Evolutionary conservation across 257 asterid species (phyloP), one percentile per base, ranked within the genome.

Genomic region (Scutellaria baicalensis): DNA sequence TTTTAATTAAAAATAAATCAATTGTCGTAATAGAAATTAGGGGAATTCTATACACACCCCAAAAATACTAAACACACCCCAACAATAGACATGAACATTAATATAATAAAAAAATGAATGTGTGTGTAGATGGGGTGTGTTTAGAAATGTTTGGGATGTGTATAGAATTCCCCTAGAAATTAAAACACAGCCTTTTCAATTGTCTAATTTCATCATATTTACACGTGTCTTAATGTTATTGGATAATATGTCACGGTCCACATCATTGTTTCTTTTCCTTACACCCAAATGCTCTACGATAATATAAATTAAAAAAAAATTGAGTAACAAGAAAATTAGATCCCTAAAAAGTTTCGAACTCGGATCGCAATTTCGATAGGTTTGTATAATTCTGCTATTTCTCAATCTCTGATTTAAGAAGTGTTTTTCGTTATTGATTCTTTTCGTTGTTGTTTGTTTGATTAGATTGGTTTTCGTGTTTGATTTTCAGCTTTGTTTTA

Each of bases 331-430:
- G 40, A 55, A 16, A 55, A 44, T 59, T 56, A 45, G 40, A 66
- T 73, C 69, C 63, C 73, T 17, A 1, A 49, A n/a, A 21, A 60
- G 23, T 16, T 66, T 20, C 35, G 31, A 59, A 36, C 17, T 59
- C 66, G 14, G 54, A 1, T 49, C 68, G 62, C 69, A 9, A 52
- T 42, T 12, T 52, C 79, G 14, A 1, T 64, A 10, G 74, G 79
- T 73, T 47, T 4, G 78, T 66, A 48, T 16, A 21, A 21, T 58
- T 20, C 14, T 9, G 42, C 39, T 6, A 59, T 38, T 5, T 18
- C 51, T 36, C 40, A 43, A 56, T 21, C 33, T 60, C 18, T 11
- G 23, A 9, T 49, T 73, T 48, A 5, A 8, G 23, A 40, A 21
- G 47, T 13, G 42, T 33, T 27, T 64, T 20, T 12, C 51, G 36